phyloP scores from a whole-genome alignment of 176 grass and related monocot species.

The Oryza nivara region DNA sequence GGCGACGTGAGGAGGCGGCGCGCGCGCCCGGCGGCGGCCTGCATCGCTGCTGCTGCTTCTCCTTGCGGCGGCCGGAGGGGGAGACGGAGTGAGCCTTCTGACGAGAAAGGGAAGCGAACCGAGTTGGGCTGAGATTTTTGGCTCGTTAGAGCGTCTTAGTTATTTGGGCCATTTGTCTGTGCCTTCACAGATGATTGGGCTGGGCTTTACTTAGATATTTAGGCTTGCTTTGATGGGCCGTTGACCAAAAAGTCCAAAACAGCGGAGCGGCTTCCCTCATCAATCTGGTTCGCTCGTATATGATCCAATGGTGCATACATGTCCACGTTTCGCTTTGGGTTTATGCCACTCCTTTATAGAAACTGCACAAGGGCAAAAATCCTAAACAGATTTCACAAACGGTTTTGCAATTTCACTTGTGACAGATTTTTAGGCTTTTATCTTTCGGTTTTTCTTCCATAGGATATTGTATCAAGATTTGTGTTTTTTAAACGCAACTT shows the following conservation, averaged over 20 bases:
- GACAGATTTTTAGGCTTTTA: too few relatives aligned
- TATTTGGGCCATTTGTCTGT: neutral
- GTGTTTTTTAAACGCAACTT: too few relatives aligned
- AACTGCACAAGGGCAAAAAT: neutral
- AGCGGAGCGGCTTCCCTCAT: neutral
- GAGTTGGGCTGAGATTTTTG: constrained; percentile 24
- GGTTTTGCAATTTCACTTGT: too few relatives aligned
- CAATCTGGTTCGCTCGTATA: neutral
- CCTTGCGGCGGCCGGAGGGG: constrained; percentile 38
- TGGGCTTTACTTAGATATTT: too few relatives aligned
- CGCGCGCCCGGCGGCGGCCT: constrained; percentile 50
- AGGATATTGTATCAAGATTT: too few relatives aligned
- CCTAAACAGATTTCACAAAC: too few relatives aligned
- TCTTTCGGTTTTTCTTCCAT: too few relatives aligned
- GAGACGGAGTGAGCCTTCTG: neutral
- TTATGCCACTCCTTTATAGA: neutral
- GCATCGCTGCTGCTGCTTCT: constrained; percentile 37
- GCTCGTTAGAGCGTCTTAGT: neutral
- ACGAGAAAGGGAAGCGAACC: neutral
- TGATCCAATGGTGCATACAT: neutral
- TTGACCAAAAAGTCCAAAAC: neutral
- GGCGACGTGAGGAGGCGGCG: constrained; percentile 45
- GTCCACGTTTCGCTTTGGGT: neutral
- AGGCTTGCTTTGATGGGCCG: neutral
- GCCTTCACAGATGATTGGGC: too few relatives aligned